These are phyloP conservation scores for Eucalyptus sp. DNA, from an alignment of 345 rosid species.

Conservation along the genomic window DNA sequence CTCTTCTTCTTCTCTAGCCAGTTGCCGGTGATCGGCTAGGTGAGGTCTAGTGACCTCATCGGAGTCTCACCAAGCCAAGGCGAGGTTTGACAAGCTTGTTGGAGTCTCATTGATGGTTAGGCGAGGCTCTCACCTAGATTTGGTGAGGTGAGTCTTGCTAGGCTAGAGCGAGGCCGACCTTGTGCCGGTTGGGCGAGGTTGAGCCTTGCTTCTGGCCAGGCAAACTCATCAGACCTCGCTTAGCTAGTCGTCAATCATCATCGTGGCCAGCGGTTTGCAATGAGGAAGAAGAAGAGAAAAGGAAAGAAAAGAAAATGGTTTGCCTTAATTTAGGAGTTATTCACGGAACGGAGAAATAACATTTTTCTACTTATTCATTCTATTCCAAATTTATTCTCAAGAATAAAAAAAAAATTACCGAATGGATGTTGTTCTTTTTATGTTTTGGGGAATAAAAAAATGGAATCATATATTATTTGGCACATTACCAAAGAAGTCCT, in stretches of 20 bases:
- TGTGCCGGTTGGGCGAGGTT: rapidly evolving
- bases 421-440: too few relatives aligned
- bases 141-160: too few relatives aligned
- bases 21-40: rapidly evolving
- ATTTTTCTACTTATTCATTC: too few relatives aligned
- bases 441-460: too few relatives aligned
- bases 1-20: too few relatives aligned
- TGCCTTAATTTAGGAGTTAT: too few relatives aligned
- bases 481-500: not conserved
- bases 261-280: rapidly evolving
- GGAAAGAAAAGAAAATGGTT: too few relatives aligned
- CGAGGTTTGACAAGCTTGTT: rapidly evolving
- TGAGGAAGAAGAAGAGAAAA: too few relatives aligned
- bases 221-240: rapidly evolving
- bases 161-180: too few relatives aligned
- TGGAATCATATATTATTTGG: too few relatives aligned
- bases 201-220: rapidly evolving
- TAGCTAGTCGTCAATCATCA: rapidly evolving
- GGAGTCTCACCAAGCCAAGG: too few relatives aligned
- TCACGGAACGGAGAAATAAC: rapidly evolving
- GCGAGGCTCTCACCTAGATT: rapidly evolving
- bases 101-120: too few relatives aligned
- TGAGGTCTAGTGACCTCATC: rapidly evolving
- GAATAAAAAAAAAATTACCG: rapidly evolving
- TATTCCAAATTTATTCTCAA: rapidly evolving